Percentiles rank a stretch among this genome's conserved stretches.
These are phyloP conservation scores for Clonostachys rhizophaga DNA, from an alignment of 2,329 filamentous ascomycete genomes.

Conservation along the genomic window DNA sequence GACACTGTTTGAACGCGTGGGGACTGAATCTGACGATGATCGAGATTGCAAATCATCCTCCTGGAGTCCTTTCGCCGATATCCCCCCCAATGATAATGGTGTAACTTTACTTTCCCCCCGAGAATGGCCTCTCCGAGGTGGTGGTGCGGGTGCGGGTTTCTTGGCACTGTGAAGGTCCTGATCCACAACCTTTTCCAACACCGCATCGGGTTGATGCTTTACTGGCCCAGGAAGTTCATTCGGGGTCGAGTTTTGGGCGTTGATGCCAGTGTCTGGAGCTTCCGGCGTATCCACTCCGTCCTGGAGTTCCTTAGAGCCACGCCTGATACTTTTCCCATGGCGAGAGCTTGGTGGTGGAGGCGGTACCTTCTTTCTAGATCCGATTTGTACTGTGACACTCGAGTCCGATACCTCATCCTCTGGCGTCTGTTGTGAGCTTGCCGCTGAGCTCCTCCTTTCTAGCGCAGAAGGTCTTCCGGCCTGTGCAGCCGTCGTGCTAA, in stretches of 20 bases:
- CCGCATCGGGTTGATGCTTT: no score
- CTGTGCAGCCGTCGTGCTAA: no score
- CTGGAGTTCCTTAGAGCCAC: neutral
- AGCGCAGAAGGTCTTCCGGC: no score
- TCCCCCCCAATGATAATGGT: no score
- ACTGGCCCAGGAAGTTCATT: no score
- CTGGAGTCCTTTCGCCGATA: neutral
- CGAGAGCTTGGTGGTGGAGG: slow-evolving; percentile 70
- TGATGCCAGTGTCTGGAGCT: no score
- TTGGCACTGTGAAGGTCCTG: slow-evolving; percentile 24
- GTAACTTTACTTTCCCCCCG: neutral
- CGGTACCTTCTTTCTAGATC: slow-evolving; percentile 49
- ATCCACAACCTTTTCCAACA: slow-evolving; percentile 6
- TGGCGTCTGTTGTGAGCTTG: neutral
- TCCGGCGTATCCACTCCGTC: no score
- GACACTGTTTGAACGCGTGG: slow-evolving; percentile 39
- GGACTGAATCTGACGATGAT: slow-evolving; percentile 44
- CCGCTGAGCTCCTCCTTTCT: no score
- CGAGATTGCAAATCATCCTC: slow-evolving; percentile 35
- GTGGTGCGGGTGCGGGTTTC: slow-evolving; percentile 43
- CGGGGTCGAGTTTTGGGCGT: no score
- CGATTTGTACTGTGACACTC: slow-evolving; percentile 13
- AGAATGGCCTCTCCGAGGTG: slow-evolving; percentile 41
- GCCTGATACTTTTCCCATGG: slow-evolving; percentile 69
- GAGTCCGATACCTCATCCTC: slow-evolving; percentile 16